A percentile compares a stretch with the other conserved stretches of the same genome.
Evolutionary conservation across 805 yeast species (phyloP).

Genomic region (Saccharomyces jurei): DNA sequence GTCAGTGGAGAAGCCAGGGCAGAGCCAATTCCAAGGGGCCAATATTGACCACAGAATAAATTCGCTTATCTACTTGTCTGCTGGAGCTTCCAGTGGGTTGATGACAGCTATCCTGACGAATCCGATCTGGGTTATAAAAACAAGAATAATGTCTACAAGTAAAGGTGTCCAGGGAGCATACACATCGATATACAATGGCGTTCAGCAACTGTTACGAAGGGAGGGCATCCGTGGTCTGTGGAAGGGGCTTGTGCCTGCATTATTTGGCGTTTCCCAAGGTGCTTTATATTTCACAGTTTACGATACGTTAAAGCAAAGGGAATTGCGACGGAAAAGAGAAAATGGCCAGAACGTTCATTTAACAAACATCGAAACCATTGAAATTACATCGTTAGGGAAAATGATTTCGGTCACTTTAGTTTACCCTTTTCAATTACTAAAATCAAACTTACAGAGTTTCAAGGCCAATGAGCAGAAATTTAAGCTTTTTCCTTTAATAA

Average conservation of each 20-base stretch:
- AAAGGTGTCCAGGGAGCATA: conserved; percentile 31
- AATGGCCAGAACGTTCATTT: conserved; percentile 22
- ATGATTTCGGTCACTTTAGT: conserved; percentile 55
- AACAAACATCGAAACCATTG: conserved; percentile 49
- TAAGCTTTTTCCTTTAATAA: conserved; percentile 29
- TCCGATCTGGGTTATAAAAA: conserved; percentile 93
- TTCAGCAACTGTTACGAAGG: conserved; percentile 35
- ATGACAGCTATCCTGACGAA: conserved; percentile 72
- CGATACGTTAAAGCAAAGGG: conserved; percentile 56
- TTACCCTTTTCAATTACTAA: conserved; percentile 79
- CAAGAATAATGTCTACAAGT: conserved; percentile 62
- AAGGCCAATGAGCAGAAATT: conserved; percentile 21
- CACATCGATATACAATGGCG: conserved; percentile 48
- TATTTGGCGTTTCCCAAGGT: conserved; percentile 81
- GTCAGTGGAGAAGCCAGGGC: background rate
- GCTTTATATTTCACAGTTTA: conserved; percentile 82
- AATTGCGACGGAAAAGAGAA: conserved; percentile 4
- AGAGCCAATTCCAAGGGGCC: conserved; percentile 3
- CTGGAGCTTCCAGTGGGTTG: conserved; percentile 67
- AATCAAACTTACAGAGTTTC: conserved; percentile 63
- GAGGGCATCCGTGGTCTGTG: conserved; percentile 62
- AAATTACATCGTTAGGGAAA: conserved; percentile 62
- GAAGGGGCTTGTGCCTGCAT: conserved; percentile 66
- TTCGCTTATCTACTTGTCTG: conserved; percentile 40
- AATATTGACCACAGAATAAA: conserved; percentile 31